These are phyloP conservation scores for Cryptococcus maquisensis DNA, from an alignment of 1,284 basidiomycete genomes.

Conservation along the genomic window DNA sequence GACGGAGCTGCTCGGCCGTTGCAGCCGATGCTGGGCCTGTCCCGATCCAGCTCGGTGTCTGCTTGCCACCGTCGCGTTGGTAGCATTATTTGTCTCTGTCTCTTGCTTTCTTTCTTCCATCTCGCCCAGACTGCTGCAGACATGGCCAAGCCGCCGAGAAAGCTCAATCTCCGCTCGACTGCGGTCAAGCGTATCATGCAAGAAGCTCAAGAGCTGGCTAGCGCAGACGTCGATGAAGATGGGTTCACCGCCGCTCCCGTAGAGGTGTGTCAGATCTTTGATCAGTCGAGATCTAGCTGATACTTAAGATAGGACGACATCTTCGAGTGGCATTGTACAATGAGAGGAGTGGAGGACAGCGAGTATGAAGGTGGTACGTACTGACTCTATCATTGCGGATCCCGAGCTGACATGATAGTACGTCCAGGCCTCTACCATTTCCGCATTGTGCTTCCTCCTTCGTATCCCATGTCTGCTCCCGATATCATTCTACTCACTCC, in stretches of 20 bases:
- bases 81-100: not conserved
- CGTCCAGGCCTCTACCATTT: constrained; percentile 68
- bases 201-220: constrained; percentile 81
- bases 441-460: constrained; percentile 81
- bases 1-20: not conserved
- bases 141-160: constrained; percentile 8
- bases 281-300: not conserved
- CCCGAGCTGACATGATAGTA: not conserved
- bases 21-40: too few species aligned
- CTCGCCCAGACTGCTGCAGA: not conserved
- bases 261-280: constrained; percentile 58
- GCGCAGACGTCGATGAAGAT: constrained; percentile 30
- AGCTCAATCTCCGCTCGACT: constrained; percentile 49
- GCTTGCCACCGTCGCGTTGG: not conserved
- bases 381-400: not conserved
- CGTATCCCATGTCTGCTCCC: constrained; percentile 92
- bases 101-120: not conserved
- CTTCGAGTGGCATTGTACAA: constrained; percentile 91
- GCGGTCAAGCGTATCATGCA: constrained; percentile 96
- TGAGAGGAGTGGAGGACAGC: constrained; percentile 77
- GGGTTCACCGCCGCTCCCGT: constrained; percentile 65
- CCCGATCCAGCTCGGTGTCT: not conserved
- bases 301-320: constrained; percentile 34
- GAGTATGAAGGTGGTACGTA: constrained; percentile 80
- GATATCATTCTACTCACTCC: constrained; percentile 92